These are phyloP conservation scores for Pestalotiopsis sp. DNA, from an alignment of 2,329 filamentous ascomycete genomes.

Conservation along the genomic window DNA sequence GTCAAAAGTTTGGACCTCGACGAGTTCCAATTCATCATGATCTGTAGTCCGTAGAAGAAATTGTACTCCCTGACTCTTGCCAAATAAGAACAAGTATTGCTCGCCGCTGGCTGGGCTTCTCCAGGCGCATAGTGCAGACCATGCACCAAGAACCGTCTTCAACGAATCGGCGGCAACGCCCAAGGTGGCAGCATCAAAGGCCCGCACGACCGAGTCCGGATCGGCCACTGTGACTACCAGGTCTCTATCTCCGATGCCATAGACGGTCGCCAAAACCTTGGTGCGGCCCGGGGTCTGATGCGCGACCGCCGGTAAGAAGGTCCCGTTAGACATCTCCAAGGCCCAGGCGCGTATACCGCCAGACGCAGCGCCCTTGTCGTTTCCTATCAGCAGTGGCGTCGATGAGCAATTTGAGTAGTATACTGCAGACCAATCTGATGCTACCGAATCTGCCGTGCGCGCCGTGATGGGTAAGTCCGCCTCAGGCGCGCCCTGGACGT, in stretches of 20 bases:
- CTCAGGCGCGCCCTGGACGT: background rate
- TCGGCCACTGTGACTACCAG: slow-evolving; percentile 43
- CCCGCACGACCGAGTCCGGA: slow-evolving; percentile 43
- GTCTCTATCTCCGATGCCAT: slow-evolving; percentile 39
- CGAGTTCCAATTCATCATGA: slow-evolving; percentile 31
- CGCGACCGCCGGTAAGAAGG: slow-evolving; percentile 32
- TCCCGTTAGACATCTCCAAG: slow-evolving; percentile 27
- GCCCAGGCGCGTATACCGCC: slow-evolving; percentile 45
- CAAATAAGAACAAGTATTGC: slow-evolving; percentile 48
- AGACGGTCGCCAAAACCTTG: slow-evolving; percentile 44
- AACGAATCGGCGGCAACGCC: slow-evolving; percentile 21
- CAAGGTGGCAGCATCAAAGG: slow-evolving; percentile 34
- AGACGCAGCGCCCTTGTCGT: slow-evolving; percentile 44
- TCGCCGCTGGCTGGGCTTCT: slow-evolving; percentile 39
- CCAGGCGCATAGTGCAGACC: slow-evolving; percentile 50
- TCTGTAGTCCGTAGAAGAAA: slow-evolving; percentile 36
- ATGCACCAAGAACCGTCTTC: slow-evolving; percentile 43
- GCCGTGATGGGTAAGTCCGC: slow-evolving; percentile 27
- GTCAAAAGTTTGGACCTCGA: slow-evolving; percentile 47
- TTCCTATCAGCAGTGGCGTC: slow-evolving; percentile 44
- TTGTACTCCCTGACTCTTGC: slow-evolving; percentile 41
- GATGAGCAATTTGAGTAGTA: slow-evolving; percentile 34
- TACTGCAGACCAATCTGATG: slow-evolving; percentile 43
- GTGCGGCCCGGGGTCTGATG: slow-evolving; percentile 42
- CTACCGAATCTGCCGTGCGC: slow-evolving; percentile 35